A percentile compares a stretch with the other conserved stretches of the same genome.
These are phyloP conservation scores for Volvox carteri DNA, from an alignment of 163 green algal genomes.

Conservation along the genomic window DNA sequence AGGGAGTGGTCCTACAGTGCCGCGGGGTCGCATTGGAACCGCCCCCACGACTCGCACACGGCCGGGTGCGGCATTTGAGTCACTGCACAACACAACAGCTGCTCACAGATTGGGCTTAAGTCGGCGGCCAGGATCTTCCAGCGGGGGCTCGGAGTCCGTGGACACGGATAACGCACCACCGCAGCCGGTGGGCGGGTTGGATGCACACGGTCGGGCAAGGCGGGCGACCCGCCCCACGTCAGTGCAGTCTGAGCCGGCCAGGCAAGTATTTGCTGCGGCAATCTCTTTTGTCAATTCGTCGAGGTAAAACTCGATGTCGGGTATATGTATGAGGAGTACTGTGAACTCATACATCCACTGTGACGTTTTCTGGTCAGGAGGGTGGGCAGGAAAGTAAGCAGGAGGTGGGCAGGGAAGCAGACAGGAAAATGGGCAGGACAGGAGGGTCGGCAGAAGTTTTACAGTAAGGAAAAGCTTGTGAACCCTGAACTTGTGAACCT, in stretches of 20 bases:
- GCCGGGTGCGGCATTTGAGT: neutral
- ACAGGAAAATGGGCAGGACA: too few species aligned
- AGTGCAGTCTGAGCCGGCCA: slow-evolving; percentile 26
- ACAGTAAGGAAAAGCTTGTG: too few species aligned
- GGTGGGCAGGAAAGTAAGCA: too few species aligned
- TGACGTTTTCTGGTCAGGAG: too few species aligned
- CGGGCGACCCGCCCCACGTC: neutral
- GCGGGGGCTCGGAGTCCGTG: neutral
- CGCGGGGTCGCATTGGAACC: neutral
- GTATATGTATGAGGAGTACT: too few species aligned
- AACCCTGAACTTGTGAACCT: too few species aligned
- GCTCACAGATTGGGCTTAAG: neutral
- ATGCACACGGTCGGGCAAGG: neutral
- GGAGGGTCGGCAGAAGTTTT: too few species aligned
- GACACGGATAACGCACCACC: neutral
- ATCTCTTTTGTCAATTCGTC: too few species aligned
- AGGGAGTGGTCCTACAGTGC: neutral
- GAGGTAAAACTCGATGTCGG: too few species aligned
- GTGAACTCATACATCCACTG: too few species aligned
- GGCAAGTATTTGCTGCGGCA: too few species aligned
- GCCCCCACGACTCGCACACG: neutral
- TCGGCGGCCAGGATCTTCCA: neutral
- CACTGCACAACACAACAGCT: neutral
- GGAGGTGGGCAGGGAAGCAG: too few species aligned
- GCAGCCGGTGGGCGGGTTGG: neutral